Evolutionary conservation across 2,329 filamentous ascomycete genomes (phyloP).

Genomic region (Aureobasidium sp.): DNA sequence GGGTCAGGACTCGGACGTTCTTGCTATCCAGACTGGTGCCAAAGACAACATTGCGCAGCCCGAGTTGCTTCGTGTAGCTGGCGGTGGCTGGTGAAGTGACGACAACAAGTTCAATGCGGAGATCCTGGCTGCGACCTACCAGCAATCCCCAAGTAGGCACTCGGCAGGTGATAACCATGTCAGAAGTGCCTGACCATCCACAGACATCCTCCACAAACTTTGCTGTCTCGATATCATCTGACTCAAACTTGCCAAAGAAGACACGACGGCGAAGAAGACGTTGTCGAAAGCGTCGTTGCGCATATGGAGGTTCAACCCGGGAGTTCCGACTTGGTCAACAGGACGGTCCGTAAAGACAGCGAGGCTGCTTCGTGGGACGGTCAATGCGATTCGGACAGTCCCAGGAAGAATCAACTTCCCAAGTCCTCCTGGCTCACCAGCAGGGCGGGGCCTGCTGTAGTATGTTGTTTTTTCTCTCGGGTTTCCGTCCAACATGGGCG

Average conservation of each 20-base stretch:
- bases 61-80: not conserved
- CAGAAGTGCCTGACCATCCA: conserved; percentile 20
- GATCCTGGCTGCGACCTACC: conserved; percentile 12
- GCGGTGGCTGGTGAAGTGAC: conserved; percentile 14
- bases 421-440: conserved; percentile 1
- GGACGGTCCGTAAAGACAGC: not conserved
- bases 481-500: not conserved
- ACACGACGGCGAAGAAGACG: not conserved
- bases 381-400: not conserved
- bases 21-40: not conserved
- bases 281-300: not conserved
- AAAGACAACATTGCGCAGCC: not conserved
- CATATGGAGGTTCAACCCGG: not conserved
- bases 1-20: conserved; percentile 5
- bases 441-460: not conserved
- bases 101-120: conserved; percentile 17
- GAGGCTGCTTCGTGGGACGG: not conserved
- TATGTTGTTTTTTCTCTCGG: not conserved
- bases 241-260: not conserved
- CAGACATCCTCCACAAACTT: conserved; percentile 17
- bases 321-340: not conserved
- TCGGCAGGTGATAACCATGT: conserved; percentile 22
- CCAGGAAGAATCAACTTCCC: not conserved
- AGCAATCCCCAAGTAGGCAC: conserved; percentile 18
- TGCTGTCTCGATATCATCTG: not conserved